Evolutionary conservation across 2,329 filamentous ascomycete species (phyloP), one percentile per base, ranked within the genome.

Genomic region (Periconia macrospinosa): DNA sequence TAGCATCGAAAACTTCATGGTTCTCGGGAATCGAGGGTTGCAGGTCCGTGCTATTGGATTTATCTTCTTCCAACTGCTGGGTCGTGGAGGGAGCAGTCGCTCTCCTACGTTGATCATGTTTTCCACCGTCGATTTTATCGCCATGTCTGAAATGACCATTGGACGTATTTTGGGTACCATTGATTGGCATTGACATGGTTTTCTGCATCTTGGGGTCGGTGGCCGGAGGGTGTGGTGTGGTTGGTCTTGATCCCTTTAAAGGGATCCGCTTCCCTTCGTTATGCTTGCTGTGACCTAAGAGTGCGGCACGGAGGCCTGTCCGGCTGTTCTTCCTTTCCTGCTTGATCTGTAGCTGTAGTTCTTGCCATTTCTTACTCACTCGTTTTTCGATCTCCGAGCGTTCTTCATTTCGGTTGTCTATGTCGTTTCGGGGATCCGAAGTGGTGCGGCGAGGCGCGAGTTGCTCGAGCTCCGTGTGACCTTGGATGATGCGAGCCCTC

Each of bases 401-500:
- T 41, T 65, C 64, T 35, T 58, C 42, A 3, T 48, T 27, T 2
- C 49, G 13, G 13, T 42, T 47, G 7, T 53, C 47, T 8, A 40
- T 41, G 19, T 60, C 49, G 7, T 27, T 18, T 19, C 48, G 35
- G 13, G n/a, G n/a, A 27, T 43, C 44, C 35, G 40, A 35, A n/a
- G 42, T 45, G 1, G 47, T 50, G 9, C 17, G 18, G 14, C 30
- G 9, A 14, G 18, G 35, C 17, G 17, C 35, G 19, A 73, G 56
- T 27, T 56, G 55, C 1, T 55, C 58, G 1, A 70, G 45, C 41
- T 74, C 71, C 8, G 63, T 51, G 20, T 66, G 79, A 1, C 83
- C 85, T 63, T 88, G 83, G 0, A 79, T 69, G 23, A 88, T 86
- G 5, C 85, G 79, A 1, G 83, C 83, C 20, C 79, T 78, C 0